These are phyloP conservation scores for Arctium lappa DNA, from an alignment of 129 eudicot species.

Conservation along the genomic window DNA sequence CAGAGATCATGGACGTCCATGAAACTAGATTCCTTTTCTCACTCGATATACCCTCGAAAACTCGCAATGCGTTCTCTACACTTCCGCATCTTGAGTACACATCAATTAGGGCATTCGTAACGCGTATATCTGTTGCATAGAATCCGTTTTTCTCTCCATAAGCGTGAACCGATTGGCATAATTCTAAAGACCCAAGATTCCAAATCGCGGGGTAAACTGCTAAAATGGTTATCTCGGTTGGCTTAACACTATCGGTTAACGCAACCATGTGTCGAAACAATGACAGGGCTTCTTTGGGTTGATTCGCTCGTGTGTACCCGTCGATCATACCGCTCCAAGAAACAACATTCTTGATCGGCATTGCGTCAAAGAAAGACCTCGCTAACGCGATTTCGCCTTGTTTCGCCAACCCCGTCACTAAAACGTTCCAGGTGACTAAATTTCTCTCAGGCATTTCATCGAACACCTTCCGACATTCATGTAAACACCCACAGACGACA, in stretches of 20 bases:
- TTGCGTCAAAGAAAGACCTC: constrained; percentile 29
- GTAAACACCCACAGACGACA: constrained; percentile 22
- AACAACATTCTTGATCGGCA: constrained; percentile 39
- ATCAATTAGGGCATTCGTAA: constrained; percentile 49
- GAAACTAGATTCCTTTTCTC: constrained; percentile 39
- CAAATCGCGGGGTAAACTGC: constrained; percentile 43
- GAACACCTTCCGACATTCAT: constrained; percentile 34
- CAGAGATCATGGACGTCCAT: constrained; percentile 60
- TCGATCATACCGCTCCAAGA: constrained; percentile 55
- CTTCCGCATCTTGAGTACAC: constrained; percentile 57
- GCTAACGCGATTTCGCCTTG: constrained; percentile 27
- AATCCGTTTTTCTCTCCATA: constrained; percentile 38
- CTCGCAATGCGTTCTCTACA: constrained; percentile 34
- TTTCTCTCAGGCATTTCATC: constrained; percentile 44
- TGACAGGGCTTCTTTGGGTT: constrained; percentile 27
- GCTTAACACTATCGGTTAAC: background rate
- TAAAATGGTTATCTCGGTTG: constrained; percentile 41
- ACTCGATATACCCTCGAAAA: constrained; percentile 32
- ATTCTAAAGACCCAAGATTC: constrained; percentile 35
- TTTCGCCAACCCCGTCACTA: constrained; percentile 40
- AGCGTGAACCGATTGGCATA: constrained; percentile 41
- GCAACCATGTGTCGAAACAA: constrained; percentile 37
- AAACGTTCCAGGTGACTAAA: constrained; percentile 46
- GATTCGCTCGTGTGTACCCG: constrained; percentile 38
- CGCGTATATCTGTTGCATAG: constrained; percentile 27